A percentile compares a stretch with the other conserved stretches of the same genome.
phyloP scores from a whole-genome alignment of 176 grass and related monocot species.

The Hordeum marinum region DNA sequence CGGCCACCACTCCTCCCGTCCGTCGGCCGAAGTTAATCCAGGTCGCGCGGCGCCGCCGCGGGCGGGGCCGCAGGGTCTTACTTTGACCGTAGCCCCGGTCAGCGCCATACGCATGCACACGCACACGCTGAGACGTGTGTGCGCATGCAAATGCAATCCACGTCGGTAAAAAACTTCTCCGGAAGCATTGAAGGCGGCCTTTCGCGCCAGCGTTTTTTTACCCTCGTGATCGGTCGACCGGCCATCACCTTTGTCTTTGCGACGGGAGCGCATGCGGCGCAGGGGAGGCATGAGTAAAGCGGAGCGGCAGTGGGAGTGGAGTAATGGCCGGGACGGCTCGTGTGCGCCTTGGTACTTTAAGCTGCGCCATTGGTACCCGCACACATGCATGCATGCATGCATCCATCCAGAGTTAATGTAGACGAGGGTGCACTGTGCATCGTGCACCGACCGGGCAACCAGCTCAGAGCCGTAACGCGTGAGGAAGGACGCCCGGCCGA shows the following conservation, averaged over 20 bases:
- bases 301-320: background rate
- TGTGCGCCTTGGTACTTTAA: constrained; percentile 34
- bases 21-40: background rate
- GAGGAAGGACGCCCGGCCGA: background rate
- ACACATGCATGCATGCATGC: background rate
- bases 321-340: constrained; percentile 20
- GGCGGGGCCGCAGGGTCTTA: background rate
- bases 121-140: background rate
- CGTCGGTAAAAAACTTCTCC: background rate
- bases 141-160: background rate
- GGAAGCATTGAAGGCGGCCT: constrained; percentile 20
- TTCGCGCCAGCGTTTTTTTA: background rate
- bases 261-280: constrained; percentile 6
- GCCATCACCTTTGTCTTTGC: background rate
- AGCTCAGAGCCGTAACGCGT: background rate
- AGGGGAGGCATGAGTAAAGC: constrained; percentile 31
- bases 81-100: background rate
- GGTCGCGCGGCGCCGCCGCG: background rate
- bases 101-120: background rate
- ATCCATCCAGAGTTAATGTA: background rate
- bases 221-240: too few species aligned
- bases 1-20: too few species aligned
- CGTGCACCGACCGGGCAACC: background rate
- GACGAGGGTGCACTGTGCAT: background rate
- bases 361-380: background rate